Evolutionary conservation across 1,139 yeast genomes (phyloP), one percentile per base, ranked within the genome.

Genomic region (Geotrichum bryndzae): DNA sequence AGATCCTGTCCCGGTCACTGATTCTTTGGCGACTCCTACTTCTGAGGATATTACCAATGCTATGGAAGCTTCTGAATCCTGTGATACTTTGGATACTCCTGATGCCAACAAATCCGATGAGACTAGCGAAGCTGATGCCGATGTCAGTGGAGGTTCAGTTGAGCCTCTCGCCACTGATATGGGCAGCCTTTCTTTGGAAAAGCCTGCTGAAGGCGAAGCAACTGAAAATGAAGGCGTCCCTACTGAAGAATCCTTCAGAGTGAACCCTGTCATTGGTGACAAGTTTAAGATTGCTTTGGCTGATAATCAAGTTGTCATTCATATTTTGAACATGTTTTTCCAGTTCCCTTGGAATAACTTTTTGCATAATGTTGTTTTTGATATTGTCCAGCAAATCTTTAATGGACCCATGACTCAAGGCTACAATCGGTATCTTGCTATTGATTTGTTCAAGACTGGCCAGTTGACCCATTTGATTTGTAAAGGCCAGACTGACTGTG

Each of bases 321-420:
- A 87, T 58, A 89, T 94, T 61, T 77, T 92, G 63, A 77, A 85
- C 48, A 87, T 94, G 88, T 92, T 94, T 73, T 88, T 92, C 81
- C 82, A 83, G 68, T 94, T 91, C 75, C 99, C 99, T 4, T 94
- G 99, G 99, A 94, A 94, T 75, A 94, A 94, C 73, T 94, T 94
- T 72, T 80, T 96, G 76, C 99, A 94, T 76, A 94, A 94, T 71
- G 99, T 95, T 62, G 97, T 94, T 8, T 94, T 94, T 77, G 99
- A 94, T 75, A 90, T 94, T 68, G 96, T 94, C 51, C 99, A 95
- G 76, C 99, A 94, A 75, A 88, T 94, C 15, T 82, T 94, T 72
- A 92, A 91, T 74, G 99, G 98, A 0, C 89, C 96, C 23, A 90
- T 94, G 92, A 96, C 91, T 66, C 88, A 90, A 69, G 89, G 90